Conservation (phyloP, 2,329 filamentous ascomycete genomes). For the Pseudogymnoascus sp. region DNA sequence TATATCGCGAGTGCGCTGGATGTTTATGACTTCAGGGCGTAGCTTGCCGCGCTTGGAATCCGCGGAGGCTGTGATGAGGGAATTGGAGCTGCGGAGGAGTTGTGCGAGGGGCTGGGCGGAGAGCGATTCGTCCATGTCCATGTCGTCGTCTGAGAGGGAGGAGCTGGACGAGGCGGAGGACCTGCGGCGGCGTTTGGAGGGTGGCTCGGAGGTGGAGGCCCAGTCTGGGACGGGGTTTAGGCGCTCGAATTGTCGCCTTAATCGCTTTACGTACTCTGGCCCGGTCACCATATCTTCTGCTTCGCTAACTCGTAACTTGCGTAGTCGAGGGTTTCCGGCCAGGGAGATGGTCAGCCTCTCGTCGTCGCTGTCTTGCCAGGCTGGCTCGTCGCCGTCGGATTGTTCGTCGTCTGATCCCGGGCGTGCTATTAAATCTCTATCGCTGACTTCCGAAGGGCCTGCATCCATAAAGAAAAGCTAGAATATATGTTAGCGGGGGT, state of each 20-base stretch:
- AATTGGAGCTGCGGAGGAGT: slow-evolving; percentile 68
- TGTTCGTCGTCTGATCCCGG: slow-evolving; percentile 31
- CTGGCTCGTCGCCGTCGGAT: slow-evolving; percentile 47
- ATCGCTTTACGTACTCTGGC: slow-evolving; percentile 72
- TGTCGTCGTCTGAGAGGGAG: slow-evolving; percentile 37
- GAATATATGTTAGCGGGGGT: slow-evolving; percentile 3
- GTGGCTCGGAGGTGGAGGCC: slow-evolving; percentile 48
- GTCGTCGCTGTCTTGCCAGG: slow-evolving; percentile 95
- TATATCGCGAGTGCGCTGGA: slow-evolving; percentile 83
- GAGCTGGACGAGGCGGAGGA: slow-evolving; percentile 43
- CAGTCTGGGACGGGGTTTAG: slow-evolving; percentile 56
- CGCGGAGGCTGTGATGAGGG: slow-evolving; percentile 48
- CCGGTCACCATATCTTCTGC: slow-evolving; percentile 82
- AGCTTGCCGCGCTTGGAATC: slow-evolving; percentile 62
- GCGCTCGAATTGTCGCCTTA: slow-evolving; percentile 69
- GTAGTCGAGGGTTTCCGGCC: slow-evolving; percentile 64
- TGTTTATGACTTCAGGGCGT: slow-evolving; percentile 81
- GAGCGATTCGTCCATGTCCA: slow-evolving; percentile 52
- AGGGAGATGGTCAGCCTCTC: slow-evolving; percentile 81
- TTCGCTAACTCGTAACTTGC: slow-evolving; percentile 76
- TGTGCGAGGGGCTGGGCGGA: slow-evolving; percentile 71
- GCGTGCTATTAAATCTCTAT: slow-evolving; percentile 21
- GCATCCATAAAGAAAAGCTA: slow-evolving; percentile 34
- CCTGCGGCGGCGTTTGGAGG: slow-evolving; percentile 44
- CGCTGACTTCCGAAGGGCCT: slow-evolving; percentile 25